Percentiles rank a stretch among this genome's conserved stretches.
Evolutionary conservation across 2,329 filamentous ascomycete genomes (phyloP).

Genomic region (Decorospora gaudefroyi): DNA sequence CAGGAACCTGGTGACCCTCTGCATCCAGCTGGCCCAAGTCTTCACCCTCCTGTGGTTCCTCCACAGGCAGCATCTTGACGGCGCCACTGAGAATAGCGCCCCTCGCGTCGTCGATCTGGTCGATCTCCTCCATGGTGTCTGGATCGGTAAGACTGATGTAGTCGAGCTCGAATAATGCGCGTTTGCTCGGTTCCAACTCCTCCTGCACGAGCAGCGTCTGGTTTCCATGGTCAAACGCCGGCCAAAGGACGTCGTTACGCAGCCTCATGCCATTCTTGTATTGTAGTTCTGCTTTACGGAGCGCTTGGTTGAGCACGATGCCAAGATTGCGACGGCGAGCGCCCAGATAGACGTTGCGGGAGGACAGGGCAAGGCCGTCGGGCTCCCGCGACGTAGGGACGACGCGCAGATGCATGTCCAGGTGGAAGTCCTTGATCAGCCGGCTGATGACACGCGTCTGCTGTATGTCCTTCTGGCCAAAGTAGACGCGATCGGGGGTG

Average conservation of each 20-base stretch:
- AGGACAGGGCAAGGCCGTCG: slow-evolving; percentile 89
- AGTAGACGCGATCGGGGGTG: slow-evolving; percentile 78
- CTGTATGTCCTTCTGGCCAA: slow-evolving; percentile 97
- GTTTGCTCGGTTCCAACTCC: slow-evolving; percentile 60
- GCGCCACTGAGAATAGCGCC: slow-evolving; percentile 90
- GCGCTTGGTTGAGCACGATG: slow-evolving; percentile 69
- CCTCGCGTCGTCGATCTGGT: slow-evolving; percentile 66
- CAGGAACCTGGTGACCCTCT: slow-evolving; percentile 73
- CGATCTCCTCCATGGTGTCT: slow-evolving; percentile 77
- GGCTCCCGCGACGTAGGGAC: slow-evolving; percentile 73
- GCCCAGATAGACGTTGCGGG: slow-evolving; percentile 91
- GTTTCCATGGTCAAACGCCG: slow-evolving; percentile 66
- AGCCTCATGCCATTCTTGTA: slow-evolving; percentile 62
- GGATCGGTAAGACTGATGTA: slow-evolving; percentile 92
- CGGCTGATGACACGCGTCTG: slow-evolving; percentile 88
- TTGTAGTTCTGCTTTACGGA: slow-evolving; percentile 70
- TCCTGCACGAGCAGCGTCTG: slow-evolving; percentile 64
- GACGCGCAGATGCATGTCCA: slow-evolving; percentile 75
- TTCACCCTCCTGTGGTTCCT: slow-evolving; percentile 70
- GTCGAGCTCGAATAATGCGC: slow-evolving; percentile 80
- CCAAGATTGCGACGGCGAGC: slow-evolving; percentile 71
- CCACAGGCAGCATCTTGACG: slow-evolving; percentile 83
- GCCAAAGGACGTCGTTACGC: slow-evolving; percentile 70
- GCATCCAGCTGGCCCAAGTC: slow-evolving; percentile 68
- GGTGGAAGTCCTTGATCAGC: slow-evolving; percentile 84